Evolutionary conservation across 1,139 yeast species (phyloP), one percentile per base, ranked within the genome.

Genomic region (Starmera stellimalicola): DNA sequence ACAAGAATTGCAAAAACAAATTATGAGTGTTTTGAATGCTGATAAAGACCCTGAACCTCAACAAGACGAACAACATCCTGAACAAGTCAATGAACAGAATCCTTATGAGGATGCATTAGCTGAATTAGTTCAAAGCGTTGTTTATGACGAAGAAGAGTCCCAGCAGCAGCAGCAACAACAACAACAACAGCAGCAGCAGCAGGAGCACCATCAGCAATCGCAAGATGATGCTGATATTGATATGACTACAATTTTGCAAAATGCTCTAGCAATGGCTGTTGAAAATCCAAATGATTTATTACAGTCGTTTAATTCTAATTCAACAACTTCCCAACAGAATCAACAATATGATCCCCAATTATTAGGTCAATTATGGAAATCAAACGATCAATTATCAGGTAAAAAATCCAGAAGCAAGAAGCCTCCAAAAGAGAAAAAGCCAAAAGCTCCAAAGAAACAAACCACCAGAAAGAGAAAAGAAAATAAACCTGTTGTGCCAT

Each of bases 211-310:
- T n/a, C 16, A 12, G 15, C 12, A 26, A 19, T 10, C 28, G 17
- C 12, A 27, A 37, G 55, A 51, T 16, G 65, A 60, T 22, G 65
- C 59, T 23, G 63, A 62, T 5, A 60, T 62, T 34, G 79, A 73
- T 41, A 57, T 76, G 75, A 76, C 73, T 47, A 81, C 73, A 43
- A 79, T 80, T 43, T 68, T 79, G 63, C 81, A 76, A 44, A 77
- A 77, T 55, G 88, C 87, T 0, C 67, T 78, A 57, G 70, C 70
- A 32, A 68, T 78, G 79, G 88, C 88, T 1, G 60, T 74, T 68
- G 78, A 73, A 42, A 70, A 73, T 41, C 81, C 82, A 6, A 70
- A 67, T 23, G 73, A 71, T 18, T 62, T 76, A 27, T 54, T 75
- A 29, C 65, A 70, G 20, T 70, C 67, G 37, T 53, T 73, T 44